These are phyloP conservation scores for Beauveria sp. DNA, from an alignment of 2,329 filamentous ascomycete species.

Conservation along the genomic window DNA sequence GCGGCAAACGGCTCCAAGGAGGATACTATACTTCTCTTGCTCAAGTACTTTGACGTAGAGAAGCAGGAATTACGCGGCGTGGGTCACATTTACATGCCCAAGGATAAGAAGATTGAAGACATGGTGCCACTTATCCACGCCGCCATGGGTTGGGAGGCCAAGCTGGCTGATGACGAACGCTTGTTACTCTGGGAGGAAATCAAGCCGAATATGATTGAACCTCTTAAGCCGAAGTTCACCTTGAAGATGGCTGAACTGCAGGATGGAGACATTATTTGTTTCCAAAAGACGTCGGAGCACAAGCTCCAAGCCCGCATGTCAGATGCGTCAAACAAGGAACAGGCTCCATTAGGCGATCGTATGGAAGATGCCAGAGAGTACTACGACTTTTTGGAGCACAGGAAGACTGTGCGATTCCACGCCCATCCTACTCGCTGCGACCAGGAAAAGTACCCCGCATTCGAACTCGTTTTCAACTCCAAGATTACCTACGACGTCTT, in stretches of 20 bases:
- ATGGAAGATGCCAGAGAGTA: constrained; percentile 72
- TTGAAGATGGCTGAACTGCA: constrained; percentile 89
- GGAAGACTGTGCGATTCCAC: constrained; percentile 69
- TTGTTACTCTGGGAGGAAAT: constrained; percentile 87
- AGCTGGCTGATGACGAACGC: constrained; percentile 55
- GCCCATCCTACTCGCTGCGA: constrained; percentile 54
- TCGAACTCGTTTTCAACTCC: constrained; percentile 71
- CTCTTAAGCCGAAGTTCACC: constrained; percentile 83
- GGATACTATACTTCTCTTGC: constrained; percentile 70
- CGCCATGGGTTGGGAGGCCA: constrained; percentile 80
- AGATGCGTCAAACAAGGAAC: constrained; percentile 24
- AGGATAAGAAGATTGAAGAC: constrained; percentile 81
- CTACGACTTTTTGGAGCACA: constrained; percentile 89
- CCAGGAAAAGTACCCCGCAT: constrained; percentile 53
- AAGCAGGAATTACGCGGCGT: constrained; percentile 68
- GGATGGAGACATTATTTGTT: constrained; percentile 94
- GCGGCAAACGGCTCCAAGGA: constrained; percentile 51
- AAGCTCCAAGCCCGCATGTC: constrained; percentile 29
- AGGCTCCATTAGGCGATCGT: constrained; percentile 34
- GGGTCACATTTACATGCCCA: constrained; percentile 79
- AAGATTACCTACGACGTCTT: constrained; percentile 89
- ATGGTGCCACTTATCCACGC: constrained; percentile 69
- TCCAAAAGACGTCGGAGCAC: constrained; percentile 59
- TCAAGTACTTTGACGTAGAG: constrained; percentile 84
- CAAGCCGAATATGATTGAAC: constrained; percentile 95